phyloP scores from a whole-genome alignment of 192 early-diverging fungal genomes.

The Spinellus fusiger region DNA sequence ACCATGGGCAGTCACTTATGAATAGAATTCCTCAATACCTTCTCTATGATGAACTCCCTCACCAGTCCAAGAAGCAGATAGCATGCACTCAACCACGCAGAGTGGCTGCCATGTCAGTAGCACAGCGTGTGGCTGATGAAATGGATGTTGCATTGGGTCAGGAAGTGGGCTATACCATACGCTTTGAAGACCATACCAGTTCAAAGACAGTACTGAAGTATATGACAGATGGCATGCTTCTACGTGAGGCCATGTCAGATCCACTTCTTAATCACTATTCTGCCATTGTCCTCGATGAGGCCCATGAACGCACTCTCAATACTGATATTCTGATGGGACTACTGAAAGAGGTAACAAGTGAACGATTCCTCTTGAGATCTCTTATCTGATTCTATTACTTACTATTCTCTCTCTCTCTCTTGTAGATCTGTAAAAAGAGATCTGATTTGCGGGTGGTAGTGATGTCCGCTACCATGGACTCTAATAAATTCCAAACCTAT shows the following conservation, averaged over 20 bases:
- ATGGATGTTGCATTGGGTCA: conserved; percentile 89
- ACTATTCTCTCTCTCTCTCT: conserved; percentile 13
- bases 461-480: conserved; percentile 96
- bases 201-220: conserved; percentile 95
- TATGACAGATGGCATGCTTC: conserved; percentile 98
- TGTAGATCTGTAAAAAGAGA: conserved; percentile 58
- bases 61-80: conserved; percentile 70
- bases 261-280: conserved; percentile 85
- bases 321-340: conserved; percentile 96
- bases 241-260: conserved; percentile 95
- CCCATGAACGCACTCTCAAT: conserved; percentile 93
- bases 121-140: conserved; percentile 95
- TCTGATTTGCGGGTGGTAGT: conserved; percentile 91
- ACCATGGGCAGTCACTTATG: too few species aligned
- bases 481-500: conserved; percentile 90
- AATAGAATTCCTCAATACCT: conserved; percentile 84
- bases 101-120: conserved; percentile 97
- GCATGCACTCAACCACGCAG: conserved; percentile 99
- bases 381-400: conserved; percentile 5
- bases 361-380: conserved; percentile 19
- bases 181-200: conserved; percentile 95
- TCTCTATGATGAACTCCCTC: conserved; percentile 91
- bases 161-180: conserved; percentile 94
- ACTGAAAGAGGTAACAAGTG: conserved; percentile 91
- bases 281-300: conserved; percentile 96